Base-by-base conservation (phyloP, 306 rosid genomes). In the Prunus padus region DNA sequence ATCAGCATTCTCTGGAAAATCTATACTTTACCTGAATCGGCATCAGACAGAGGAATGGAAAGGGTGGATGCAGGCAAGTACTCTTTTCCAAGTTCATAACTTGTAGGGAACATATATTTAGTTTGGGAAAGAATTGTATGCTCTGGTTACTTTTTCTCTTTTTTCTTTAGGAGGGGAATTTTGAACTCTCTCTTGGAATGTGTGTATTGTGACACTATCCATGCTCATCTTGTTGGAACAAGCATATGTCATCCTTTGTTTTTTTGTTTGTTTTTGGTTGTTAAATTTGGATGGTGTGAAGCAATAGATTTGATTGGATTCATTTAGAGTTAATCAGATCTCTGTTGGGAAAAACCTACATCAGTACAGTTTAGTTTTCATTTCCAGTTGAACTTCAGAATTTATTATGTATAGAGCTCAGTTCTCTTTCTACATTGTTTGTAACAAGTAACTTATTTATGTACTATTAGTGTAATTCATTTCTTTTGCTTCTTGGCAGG, bases 41-140 rank as follows among this genome's bases (percentile, higher is more conserved):
- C 97, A 96, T 82, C 98, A 96, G 79, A 96, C 99, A 50, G 99
- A 96, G 79, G 99, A 96, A 75, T 96, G 99, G 99, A 96, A 89
- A 80, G 99, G 99, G 77, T 96, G 98, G 98, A 96, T 96, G 99
- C 99, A 96, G 98, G 99, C 92, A 80, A 86, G 96, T 84, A 26
- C 65, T 80, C 73, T 64, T 61, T 71, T 64, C 67, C 68, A 45
- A 66, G 55, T 33, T 69, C 31, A 40, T 25, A 52, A 73, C 61
- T 30, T 77, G 18, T 54, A 20, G 62, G 73, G 20, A 42, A 19
- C 19, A 9, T 9, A 55, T 65, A 50, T 44, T 77, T 46, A 47
- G 33, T 28, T 66, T 71, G 59, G 45, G 69, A 61, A 46, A 31
- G 44, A 37, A 46, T 23, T 46, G 77, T 22, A 59, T 69, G 8